Conservation (phyloP, 1,139 yeast genomes). For the Suhomyces guaymorum region DNA sequence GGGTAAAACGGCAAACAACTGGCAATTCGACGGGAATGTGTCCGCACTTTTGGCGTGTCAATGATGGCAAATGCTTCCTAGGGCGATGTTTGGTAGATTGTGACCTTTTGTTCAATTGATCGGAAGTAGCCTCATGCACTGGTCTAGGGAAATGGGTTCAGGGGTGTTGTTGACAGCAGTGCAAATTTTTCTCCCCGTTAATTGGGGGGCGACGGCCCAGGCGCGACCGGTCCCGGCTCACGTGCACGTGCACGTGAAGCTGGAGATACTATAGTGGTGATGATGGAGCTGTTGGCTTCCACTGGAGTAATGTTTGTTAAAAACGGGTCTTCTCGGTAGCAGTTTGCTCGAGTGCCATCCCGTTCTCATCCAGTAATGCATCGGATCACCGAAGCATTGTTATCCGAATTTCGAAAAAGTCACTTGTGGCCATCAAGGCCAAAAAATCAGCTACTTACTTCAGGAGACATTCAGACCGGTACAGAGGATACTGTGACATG, state of each 20-base stretch:
- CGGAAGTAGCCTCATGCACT: conserved; percentile 14
- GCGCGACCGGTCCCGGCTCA: conserved; percentile 1
- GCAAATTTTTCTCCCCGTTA: conserved; percentile 13
- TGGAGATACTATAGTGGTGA: not conserved
- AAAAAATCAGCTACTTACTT: too few relatives aligned
- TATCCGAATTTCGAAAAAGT: too few relatives aligned
- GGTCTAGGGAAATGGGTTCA: conserved; percentile 7
- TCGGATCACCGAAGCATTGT: too few relatives aligned
- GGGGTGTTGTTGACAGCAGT: conserved; percentile 14
- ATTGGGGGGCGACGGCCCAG: conserved; percentile 8
- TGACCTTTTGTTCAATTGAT: conserved; percentile 12
- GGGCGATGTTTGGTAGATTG: conserved; percentile 4
- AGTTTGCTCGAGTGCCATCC: too few relatives aligned
- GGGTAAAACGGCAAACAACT: not conserved
- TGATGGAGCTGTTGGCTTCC: too few relatives aligned
- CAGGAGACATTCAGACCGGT: too few relatives aligned
- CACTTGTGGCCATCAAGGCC: too few relatives aligned
- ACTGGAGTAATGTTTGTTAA: too few relatives aligned
- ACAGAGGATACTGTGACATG: too few relatives aligned
- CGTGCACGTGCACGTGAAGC: conserved; percentile 5
- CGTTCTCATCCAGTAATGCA: too few relatives aligned
- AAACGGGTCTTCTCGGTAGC: too few relatives aligned
- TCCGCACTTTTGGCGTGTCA: conserved; percentile 6
- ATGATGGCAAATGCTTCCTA: conserved; percentile 4
- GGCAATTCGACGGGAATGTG: not conserved